These are phyloP conservation scores for Aspergillus pseudotamarii DNA, from an alignment of 2,329 filamentous ascomycete genomes.

Conservation along the genomic window DNA sequence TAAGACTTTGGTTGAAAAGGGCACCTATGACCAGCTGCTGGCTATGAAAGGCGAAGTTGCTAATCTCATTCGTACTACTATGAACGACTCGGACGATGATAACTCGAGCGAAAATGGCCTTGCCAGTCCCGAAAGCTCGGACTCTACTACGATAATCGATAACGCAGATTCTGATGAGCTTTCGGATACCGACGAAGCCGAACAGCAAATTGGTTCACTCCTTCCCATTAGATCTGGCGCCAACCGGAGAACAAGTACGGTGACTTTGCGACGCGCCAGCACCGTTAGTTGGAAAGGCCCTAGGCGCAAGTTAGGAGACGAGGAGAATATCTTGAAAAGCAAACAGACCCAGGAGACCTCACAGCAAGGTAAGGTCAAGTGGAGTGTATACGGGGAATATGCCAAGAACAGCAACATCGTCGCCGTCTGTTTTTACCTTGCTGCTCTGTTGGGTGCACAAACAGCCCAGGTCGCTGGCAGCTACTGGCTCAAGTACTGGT, in stretches of 20 bases:
- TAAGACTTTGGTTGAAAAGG: slow-evolving; percentile 80
- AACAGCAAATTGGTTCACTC: slow-evolving; percentile 75
- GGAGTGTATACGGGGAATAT: slow-evolving; percentile 92
- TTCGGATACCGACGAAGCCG: slow-evolving; percentile 60
- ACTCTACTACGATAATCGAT: slow-evolving; percentile 55
- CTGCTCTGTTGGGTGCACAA: slow-evolving; percentile 78
- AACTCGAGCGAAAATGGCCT: slow-evolving; percentile 56
- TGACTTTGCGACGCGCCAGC: slow-evolving; percentile 85
- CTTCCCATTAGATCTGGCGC: slow-evolving; percentile 72
- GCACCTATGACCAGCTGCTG: slow-evolving; percentile 87
- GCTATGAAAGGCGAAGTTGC: slow-evolving; percentile 92
- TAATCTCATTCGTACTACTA: slow-evolving; percentile 77
- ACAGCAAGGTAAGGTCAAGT: slow-evolving; percentile 97
- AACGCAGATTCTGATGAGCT: slow-evolving; percentile 51
- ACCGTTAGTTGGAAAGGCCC: slow-evolving; percentile 87
- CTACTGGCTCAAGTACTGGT: slow-evolving; percentile 93
- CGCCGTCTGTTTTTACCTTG: slow-evolving; percentile 79
- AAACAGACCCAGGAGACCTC: slow-evolving; percentile 84
- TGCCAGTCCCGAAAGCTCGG: slow-evolving; percentile 70
- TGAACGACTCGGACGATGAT: slow-evolving; percentile 48
- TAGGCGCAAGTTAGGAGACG: slow-evolving; percentile 80
- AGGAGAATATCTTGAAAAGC: slow-evolving; percentile 72
- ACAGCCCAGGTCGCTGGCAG: slow-evolving; percentile 79
- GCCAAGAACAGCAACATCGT: slow-evolving; percentile 89
- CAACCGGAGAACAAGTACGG: slow-evolving; percentile 67